Evolutionary conservation across 1,139 yeast species (phyloP).

Genomic region (Blastobotrys raffinosifermentans): DNA sequence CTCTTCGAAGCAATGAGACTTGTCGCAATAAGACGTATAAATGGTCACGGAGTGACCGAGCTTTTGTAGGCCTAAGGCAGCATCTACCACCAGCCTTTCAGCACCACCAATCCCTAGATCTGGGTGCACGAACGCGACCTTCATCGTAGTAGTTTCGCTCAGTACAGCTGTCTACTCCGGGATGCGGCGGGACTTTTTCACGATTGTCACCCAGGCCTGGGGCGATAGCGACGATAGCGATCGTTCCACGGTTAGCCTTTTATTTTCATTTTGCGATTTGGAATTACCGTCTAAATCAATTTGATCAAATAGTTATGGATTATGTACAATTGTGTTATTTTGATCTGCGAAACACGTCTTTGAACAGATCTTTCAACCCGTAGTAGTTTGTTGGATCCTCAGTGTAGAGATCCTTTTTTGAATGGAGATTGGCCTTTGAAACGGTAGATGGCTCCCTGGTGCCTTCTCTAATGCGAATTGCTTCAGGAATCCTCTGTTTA

Average conservation of each 20-base stretch:
- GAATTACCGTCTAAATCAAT: too few species aligned
- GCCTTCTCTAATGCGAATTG: conserved; percentile 15
- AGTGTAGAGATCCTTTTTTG: conserved; percentile 15
- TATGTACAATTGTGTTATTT: too few species aligned
- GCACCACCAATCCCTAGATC: conserved; percentile 97
- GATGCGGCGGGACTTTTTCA: too few species aligned
- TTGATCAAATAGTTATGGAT: too few species aligned
- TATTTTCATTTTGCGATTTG: too few species aligned
- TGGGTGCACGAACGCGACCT: conserved; percentile 87
- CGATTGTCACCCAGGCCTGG: too few species aligned
- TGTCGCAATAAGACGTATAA: conserved; percentile 88
- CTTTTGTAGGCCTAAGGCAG: conserved; percentile 79
- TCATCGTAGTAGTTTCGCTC: too few species aligned
- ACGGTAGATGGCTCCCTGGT: conserved; percentile 14
- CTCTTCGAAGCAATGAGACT: conserved; percentile 84
- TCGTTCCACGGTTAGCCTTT: too few species aligned
- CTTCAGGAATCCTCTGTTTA: conserved; percentile 10
- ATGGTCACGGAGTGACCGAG: conserved; percentile 61
- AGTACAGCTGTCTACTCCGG: too few species aligned
- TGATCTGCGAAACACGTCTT: conserved; percentile 18
- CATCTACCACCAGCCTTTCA: conserved; percentile 89
- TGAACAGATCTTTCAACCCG: conserved; percentile 24
- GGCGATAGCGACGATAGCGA: too few species aligned
- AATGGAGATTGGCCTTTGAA: conserved; percentile 14
- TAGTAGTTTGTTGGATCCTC: conserved; percentile 28